A percentile compares a stretch with the other conserved stretches of the same genome.
Evolutionary conservation across 164 flowering plant genomes (phyloP).

Genomic region (Amborella trichopoda): DNA sequence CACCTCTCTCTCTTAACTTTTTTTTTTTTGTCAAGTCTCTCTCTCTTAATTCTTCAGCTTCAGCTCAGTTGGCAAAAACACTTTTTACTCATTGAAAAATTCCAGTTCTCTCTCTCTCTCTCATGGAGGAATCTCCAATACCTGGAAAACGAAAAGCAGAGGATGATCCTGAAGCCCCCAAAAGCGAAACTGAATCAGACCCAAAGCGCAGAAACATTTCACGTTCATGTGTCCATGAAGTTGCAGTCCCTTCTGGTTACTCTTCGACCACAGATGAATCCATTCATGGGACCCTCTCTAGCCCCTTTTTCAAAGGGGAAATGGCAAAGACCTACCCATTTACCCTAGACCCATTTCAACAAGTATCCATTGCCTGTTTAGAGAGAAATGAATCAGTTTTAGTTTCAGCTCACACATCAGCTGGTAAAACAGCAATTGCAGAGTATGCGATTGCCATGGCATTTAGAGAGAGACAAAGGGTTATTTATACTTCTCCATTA

Average conservation of each 20-base stretch:
- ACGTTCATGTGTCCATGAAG: conserved; percentile 88
- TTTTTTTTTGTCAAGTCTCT: no score
- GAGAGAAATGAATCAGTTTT: conserved; percentile 85
- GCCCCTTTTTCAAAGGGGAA: conserved; percentile 51
- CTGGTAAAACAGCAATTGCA: conserved; percentile 95
- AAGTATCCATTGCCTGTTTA: conserved; percentile 69
- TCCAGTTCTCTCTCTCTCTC: no score
- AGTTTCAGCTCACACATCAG: conserved; percentile 95
- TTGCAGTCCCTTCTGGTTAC: conserved; percentile 69
- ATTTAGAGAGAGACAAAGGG: conserved; percentile 84
- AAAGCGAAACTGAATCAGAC: background rate
- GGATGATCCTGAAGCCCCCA: conserved; percentile 4
- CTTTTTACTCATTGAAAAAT: no score
- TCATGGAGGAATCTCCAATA: conserved; percentile 23
- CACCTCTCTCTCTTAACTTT: no score
- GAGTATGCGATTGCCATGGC: conserved; percentile 97
- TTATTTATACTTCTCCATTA: conserved; percentile 88
- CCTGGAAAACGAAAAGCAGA: conserved; percentile 20
- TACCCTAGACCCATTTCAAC: conserved; percentile 86
- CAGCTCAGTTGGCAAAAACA: no score
- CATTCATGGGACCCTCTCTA: conserved; percentile 57
- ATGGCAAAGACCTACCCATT: conserved; percentile 74
- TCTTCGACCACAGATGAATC: conserved; percentile 36
- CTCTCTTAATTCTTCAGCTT: no score
- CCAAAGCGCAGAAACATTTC: conserved; percentile 16